These are phyloP conservation scores for Plasmodium vivax DNA, from an alignment of 169 alveolate species.

Conservation along the genomic window DNA sequence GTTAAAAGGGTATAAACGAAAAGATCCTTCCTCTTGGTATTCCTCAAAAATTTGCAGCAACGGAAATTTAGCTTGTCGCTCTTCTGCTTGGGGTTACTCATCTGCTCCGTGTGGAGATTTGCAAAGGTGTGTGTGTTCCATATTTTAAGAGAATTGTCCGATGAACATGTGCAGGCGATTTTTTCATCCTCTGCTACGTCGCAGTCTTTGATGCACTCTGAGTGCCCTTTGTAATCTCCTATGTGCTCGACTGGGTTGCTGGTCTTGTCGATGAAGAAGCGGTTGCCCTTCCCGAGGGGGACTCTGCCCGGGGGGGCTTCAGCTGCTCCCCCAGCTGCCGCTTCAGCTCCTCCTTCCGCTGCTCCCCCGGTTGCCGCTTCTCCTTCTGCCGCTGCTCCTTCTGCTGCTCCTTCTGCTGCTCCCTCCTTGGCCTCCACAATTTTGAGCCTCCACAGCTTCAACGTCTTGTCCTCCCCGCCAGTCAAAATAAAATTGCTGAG, in stretches of 20 bases:
- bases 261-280: conserved; percentile 5
- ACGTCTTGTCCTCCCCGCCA: conserved; percentile 80
- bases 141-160: conserved; percentile 70
- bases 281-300: not conserved
- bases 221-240: conserved; percentile 66
- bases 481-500: conserved; percentile 76
- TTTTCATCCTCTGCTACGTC: conserved; percentile 60
- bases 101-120: conserved; percentile 60
- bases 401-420: not conserved
- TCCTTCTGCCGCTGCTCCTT: too few relatives aligned
- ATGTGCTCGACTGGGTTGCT: conserved; percentile 27
- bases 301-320: not conserved
- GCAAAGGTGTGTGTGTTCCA: conserved; percentile 41
- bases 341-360: not conserved
- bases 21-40: conserved; percentile 1
- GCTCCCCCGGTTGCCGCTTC: too few relatives aligned
- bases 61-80: conserved; percentile 68
- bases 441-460: conserved; percentile 80
- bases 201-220: conserved; percentile 68
- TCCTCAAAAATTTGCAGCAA: conserved; percentile 64
- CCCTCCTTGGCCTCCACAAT: not conserved
- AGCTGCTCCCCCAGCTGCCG: not conserved
- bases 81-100: conserved; percentile 42
- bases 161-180: conserved; percentile 27
- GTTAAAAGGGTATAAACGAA: conserved; percentile 23